A percentile compares a stretch with the other conserved stretches of the same genome.
These are phyloP conservation scores for Trichoderma arundinaceum DNA, from an alignment of 2,329 filamentous ascomycete species.

Conservation along the genomic window DNA sequence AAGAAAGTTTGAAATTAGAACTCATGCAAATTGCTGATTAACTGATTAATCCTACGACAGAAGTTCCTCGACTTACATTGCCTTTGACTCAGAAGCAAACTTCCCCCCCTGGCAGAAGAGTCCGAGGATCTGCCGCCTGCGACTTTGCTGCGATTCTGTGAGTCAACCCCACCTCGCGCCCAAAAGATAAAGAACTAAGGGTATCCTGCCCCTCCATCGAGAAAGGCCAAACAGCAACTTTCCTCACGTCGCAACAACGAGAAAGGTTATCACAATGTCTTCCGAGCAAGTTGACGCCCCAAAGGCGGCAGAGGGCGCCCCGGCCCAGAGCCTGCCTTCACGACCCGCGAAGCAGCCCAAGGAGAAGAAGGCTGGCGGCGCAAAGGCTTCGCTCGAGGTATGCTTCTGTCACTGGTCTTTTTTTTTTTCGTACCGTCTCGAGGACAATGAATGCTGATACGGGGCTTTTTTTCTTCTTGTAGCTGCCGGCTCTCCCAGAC, in stretches of 20 bases:
- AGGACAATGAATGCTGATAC: conserved; percentile 2
- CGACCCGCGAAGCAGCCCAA: conserved; percentile 48
- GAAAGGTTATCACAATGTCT: conserved; percentile 43
- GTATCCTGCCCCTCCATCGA: conserved; percentile 42
- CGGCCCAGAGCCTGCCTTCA: conserved; percentile 44
- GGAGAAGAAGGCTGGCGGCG: conserved; percentile 53
- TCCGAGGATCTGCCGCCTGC: conserved; percentile 40
- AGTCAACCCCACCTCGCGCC: conserved; percentile 46
- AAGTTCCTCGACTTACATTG: neutral
- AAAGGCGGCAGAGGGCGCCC: conserved; percentile 44
- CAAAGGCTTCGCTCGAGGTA: conserved; percentile 63
- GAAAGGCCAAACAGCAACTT: conserved; percentile 38
- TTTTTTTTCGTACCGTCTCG: neutral
- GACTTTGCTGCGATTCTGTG: conserved; percentile 35
- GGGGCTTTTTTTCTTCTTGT: neutral
- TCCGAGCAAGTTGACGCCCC: conserved; percentile 47
- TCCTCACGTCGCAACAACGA: conserved; percentile 36
- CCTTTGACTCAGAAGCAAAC: neutral
- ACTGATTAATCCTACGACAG: neutral
- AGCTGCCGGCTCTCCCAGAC: conserved; percentile 63
- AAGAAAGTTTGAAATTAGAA: neutral
- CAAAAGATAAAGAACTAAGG: conserved; percentile 30
- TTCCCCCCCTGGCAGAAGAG: neutral
- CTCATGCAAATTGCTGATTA: neutral
- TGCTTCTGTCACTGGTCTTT: neutral